Conservation (phyloP, 1,139 yeast genomes). For the Saccharomyces hybrid region DNA sequence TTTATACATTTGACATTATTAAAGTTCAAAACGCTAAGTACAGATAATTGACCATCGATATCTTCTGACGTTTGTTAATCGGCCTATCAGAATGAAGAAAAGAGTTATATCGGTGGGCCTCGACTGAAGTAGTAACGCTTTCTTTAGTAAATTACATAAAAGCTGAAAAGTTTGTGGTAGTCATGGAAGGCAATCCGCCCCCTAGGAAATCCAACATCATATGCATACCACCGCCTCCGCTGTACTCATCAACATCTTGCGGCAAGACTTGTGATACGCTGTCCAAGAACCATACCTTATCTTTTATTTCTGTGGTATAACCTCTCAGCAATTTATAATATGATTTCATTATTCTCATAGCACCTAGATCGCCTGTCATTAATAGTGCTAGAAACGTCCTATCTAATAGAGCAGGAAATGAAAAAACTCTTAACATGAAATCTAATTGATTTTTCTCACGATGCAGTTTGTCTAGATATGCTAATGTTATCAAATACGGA, state of each 20-base stretch:
- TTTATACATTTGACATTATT: no score
- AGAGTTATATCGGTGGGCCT: not conserved
- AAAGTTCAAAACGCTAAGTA: no score
- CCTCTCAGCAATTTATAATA: slow-evolving; percentile 75
- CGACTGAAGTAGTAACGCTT: not conserved
- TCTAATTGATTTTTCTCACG: slow-evolving; percentile 78
- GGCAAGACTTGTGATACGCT: slow-evolving; percentile 85
- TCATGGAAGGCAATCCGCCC: slow-evolving; percentile 57
- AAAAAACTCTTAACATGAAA: slow-evolving; percentile 78
- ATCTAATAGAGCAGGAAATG: slow-evolving; percentile 87
- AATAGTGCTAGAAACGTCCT: slow-evolving; percentile 65
- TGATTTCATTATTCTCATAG: slow-evolving; percentile 83
- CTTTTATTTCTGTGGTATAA: slow-evolving; percentile 80
- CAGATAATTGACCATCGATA: no score
- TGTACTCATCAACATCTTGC: slow-evolving; percentile 74
- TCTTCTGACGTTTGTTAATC: no score
- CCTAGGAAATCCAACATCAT: slow-evolving; percentile 84
- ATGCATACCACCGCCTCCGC: slow-evolving; percentile 85
- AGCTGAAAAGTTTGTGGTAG: slow-evolving; percentile 37
- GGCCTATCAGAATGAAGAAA: not conserved
- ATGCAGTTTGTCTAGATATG: slow-evolving; percentile 77
- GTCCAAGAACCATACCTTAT: slow-evolving; percentile 87
- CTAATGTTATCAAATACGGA: slow-evolving; percentile 79
- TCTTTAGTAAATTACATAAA: slow-evolving; percentile 17
- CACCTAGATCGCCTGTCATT: slow-evolving; percentile 79